These are phyloP conservation scores for Leptographium lundbergii DNA, from an alignment of 2,329 filamentous ascomycete genomes.

Conservation along the genomic window DNA sequence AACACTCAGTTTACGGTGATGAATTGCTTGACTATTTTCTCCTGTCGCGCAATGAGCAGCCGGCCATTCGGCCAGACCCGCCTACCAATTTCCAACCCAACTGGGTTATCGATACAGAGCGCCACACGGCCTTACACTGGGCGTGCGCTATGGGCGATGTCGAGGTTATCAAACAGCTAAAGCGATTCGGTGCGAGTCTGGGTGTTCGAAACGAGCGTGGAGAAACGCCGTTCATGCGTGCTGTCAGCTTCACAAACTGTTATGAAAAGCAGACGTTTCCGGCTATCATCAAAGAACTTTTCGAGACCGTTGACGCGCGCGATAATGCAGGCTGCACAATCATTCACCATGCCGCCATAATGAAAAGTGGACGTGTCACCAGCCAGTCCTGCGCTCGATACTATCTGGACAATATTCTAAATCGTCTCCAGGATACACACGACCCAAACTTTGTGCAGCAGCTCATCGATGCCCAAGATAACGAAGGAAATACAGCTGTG, in stretches of 20 bases:
- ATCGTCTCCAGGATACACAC: conserved; percentile 69
- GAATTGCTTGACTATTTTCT: conserved; percentile 94
- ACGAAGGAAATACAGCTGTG: conserved; percentile 77
- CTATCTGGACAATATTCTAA: conserved; percentile 83
- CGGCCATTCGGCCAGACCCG: conserved; percentile 60
- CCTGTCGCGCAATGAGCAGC: conserved; percentile 66
- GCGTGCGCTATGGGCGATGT: conserved; percentile 95
- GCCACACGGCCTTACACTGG: conserved; percentile 92
- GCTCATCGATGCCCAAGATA: conserved; percentile 70
- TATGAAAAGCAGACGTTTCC: conserved; percentile 89
- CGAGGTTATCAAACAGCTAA: conserved; percentile 77
- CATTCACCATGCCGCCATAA: conserved; percentile 86
- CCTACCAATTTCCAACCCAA: conserved; percentile 81
- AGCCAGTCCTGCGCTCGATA: conserved; percentile 86
- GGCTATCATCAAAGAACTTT: conserved; percentile 67
- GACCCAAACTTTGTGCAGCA: conserved; percentile 64
- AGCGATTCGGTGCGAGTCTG: conserved; percentile 65
- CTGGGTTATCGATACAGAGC: conserved; percentile 84
- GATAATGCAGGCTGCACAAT: conserved; percentile 78
- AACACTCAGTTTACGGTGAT: conserved; percentile 85
- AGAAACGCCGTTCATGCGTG: conserved; percentile 89
- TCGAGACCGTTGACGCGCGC: conserved; percentile 65
- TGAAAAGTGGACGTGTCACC: conserved; percentile 66
- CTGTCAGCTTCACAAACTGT: conserved; percentile 93
- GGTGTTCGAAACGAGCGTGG: conserved; percentile 57